Base-by-base conservation (phyloP, 2,329 filamentous ascomycete genomes). In the Aspergillus sp. region DNA sequence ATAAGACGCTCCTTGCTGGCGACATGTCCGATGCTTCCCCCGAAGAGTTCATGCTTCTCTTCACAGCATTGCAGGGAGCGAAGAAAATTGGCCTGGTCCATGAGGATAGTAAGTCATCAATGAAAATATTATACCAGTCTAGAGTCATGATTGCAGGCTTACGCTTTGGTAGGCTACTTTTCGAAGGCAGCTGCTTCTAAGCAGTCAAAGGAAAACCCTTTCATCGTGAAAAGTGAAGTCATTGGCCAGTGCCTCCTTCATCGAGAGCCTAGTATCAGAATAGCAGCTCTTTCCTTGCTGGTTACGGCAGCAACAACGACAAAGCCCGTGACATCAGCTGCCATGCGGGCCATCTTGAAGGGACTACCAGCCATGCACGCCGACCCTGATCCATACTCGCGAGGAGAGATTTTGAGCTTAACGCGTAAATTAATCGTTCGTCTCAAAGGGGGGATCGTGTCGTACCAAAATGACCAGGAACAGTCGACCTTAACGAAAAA, bases 371-470 rank as follows among this genome's bases (percentile, higher is more conserved):
- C 83, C 10, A 81, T 91, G 52, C 85, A 94, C 61, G 81, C 88
- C 3, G 90, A 96, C 52, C 82, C 86, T 0, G 89, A 96, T 61
- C 83, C 91, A 4, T 88, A 91, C 57, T 85, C 90, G 54, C 81
- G 93, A 47, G 85, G 90, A 48, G 88, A 94, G 55, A 75, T 94
- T 1, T 75, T 91, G 28, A 81, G 82, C 27, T 79, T 86, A 51
- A 81, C 85, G 2, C 83, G 87, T 51, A 82, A 83, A 56, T 80
- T 97, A 63, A 80, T 90, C 48, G 83, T 85, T 57, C 82, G 90
- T 39, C 71, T 94, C 4, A 78, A 85, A 53, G 82, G 82, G 27
- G 79, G 83, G 7, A 80, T 84, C 12, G 74, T 58, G 42, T 54
- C 47, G n/a, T 51, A 57, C 30, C 52, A 53, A 26, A 45, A 47